Evolutionary conservation across 1,284 basidiomycete species (phyloP), one percentile per base, ranked within the genome.

Genomic region (Schizophyllum amplum): DNA sequence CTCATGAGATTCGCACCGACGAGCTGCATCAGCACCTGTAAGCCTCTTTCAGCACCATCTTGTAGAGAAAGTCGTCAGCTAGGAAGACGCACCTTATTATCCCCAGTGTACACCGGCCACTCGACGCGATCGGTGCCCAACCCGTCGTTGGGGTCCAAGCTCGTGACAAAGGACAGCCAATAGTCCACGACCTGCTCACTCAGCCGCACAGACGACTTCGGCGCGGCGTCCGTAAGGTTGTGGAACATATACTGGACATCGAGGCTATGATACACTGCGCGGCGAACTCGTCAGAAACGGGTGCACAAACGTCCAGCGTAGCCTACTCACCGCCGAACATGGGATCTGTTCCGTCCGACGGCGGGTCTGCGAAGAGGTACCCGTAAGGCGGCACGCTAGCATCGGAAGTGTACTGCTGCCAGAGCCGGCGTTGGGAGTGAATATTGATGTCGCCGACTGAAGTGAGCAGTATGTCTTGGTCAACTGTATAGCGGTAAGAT

Each of bases 341-440:
- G 33, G 33, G 13, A 11, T 61, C 60, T 7, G 65, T 55, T 21
- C 55, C 61, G 1, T 61, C 61, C 2, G 59, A 47, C 25, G 63
- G 66, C 17, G 73, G 75, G 52, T 80, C 72, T 1, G 76, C 75
- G 64, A 81, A 81, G 4, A 78, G 66, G 60, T 81, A 82, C 1
- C 71, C 76, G 52, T 69, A 81, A 0, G 69, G 72, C 57, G 72
- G 73, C 2, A 79, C 74, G 1, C 75, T 73, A 4, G 65, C 66
- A 2, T 67, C 64, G 17, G 68, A 66, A 1, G 72, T 70, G 2
- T 72, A 68, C 57, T 75, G 72, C 13, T 69, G 71, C 71, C 72
- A 77, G 26, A 69, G 64, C 20, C 78, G 68, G 11, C 75, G 70
- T 27, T 70, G 71, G 4, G 74, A 71, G 20, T 72, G 69, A 65